Percentiles rank a stretch among this genome's conserved stretches.
Conservation (phyloP, 2,329 filamentous ascomycete genomes). For the Aspergillus hiratsukae region DNA sequence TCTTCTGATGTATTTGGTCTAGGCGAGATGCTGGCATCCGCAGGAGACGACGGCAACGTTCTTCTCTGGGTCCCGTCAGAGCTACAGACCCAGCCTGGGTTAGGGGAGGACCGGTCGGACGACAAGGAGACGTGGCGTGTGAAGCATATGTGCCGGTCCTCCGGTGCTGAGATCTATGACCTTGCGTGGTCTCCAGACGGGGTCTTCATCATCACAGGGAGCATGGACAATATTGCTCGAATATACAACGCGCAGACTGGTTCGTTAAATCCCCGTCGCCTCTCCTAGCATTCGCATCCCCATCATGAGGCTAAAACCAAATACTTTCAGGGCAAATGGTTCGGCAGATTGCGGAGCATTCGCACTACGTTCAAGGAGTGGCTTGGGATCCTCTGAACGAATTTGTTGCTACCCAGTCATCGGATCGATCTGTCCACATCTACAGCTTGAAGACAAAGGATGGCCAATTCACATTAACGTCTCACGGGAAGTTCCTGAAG, state of each 20-base stretch:
- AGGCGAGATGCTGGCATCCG: slow-evolving; percentile 92
- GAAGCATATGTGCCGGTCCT: slow-evolving; percentile 96
- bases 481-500: slow-evolving; percentile 76
- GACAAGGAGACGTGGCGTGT: slow-evolving; percentile 97
- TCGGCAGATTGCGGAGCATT: slow-evolving; percentile 93
- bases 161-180: slow-evolving; percentile 95
- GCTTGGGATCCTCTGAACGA: slow-evolving; percentile 98
- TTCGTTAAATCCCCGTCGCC: slow-evolving; percentile 39
- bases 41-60: slow-evolving; percentile 95
- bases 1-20: slow-evolving; percentile 3
- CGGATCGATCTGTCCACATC: slow-evolving; percentile 94
- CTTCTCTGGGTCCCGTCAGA: slow-evolving; percentile 93
- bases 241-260: slow-evolving; percentile 94
- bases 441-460: slow-evolving; percentile 96
- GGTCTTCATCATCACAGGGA: slow-evolving; percentile 92
- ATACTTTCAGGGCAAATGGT: slow-evolving; percentile 57
- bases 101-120: slow-evolving; percentile 80
- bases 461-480: slow-evolving; percentile 80
- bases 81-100: slow-evolving; percentile 58
- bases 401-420: slow-evolving; percentile 96
- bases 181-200: slow-evolving; percentile 98
- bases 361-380: slow-evolving; percentile 96
- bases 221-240: slow-evolving; percentile 97
- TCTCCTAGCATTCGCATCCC: not conserved
- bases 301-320: slow-evolving; percentile 19